Evolutionary conservation across 179 eudicot genomes (phyloP).

Genomic region (Carnegiea gigantea): DNA sequence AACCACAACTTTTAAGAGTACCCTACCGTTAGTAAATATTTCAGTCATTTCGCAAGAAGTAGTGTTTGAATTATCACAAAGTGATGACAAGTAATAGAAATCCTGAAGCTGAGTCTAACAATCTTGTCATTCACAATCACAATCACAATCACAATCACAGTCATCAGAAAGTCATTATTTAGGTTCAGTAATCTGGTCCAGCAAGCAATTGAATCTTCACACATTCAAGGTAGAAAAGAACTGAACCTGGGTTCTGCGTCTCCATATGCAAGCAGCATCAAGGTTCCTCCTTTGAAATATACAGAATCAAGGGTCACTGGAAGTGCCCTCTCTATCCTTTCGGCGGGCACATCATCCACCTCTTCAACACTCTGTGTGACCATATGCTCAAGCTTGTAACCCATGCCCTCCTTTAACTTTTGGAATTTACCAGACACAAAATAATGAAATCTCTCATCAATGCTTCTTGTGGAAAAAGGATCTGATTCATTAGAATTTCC

Average conservation of each 20-base stretch:
- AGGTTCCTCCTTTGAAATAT: slow-evolving; percentile 75
- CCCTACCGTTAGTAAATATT: neutral
- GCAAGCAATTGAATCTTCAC: neutral
- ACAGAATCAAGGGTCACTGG: slow-evolving; percentile 88
- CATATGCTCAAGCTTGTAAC: slow-evolving; percentile 55
- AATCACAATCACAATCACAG: neutral
- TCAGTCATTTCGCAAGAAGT: neutral
- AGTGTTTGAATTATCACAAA: neutral
- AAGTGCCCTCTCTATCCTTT: slow-evolving; percentile 60
- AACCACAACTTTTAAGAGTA: neutral
- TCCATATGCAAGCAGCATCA: slow-evolving; percentile 94
- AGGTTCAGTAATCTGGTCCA: neutral
- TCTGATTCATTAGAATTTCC: slow-evolving; percentile 26
- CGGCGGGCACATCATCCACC: slow-evolving; percentile 44
- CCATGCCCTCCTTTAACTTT: slow-evolving; percentile 51
- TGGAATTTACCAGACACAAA: slow-evolving; percentile 50
- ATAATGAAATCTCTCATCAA: slow-evolving; percentile 42
- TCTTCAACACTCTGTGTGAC: slow-evolving; percentile 62
- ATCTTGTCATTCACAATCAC: slow-evolving; percentile 9
- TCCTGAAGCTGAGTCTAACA: slow-evolving; percentile 1
- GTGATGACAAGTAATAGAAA: neutral
- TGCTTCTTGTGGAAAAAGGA: slow-evolving; percentile 30
- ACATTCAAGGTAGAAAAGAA: neutral
- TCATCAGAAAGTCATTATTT: neutral
- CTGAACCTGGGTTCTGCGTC: slow-evolving; percentile 87